Percentiles rank a stretch among this genome's conserved stretches.
Evolutionary conservation across 2,329 filamentous ascomycete species (phyloP).

Genomic region (Coniochaeta sp.): DNA sequence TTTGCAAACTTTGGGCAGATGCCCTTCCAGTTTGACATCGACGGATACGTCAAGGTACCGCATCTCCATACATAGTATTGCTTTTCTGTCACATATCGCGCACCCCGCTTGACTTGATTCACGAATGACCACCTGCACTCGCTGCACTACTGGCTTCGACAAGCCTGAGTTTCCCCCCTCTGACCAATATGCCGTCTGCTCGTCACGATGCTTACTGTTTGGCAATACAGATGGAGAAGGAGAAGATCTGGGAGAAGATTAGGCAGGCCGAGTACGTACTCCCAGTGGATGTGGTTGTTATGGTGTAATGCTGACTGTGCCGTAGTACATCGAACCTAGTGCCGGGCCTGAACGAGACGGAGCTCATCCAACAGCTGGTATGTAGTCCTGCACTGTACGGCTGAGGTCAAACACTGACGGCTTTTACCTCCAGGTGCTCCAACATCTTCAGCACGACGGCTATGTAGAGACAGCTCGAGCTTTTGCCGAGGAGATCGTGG

Average conservation of each 20-base stretch:
- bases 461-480: conserved; percentile 89
- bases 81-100: neutral
- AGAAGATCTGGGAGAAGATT: conserved; percentile 54
- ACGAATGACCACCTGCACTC: neutral
- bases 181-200: neutral
- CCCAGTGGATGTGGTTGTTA: neutral
- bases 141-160: neutral
- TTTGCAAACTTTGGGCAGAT: conserved; percentile 61
- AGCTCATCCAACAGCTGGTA: conserved; percentile 75
- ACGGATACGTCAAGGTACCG: conserved; percentile 68
- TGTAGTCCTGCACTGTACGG: conserved; percentile 12
- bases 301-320: neutral
- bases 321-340: conserved; percentile 51
- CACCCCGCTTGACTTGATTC: neutral
- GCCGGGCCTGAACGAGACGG: conserved; percentile 60
- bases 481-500: conserved; percentile 73
- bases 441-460: conserved; percentile 90
- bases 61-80: neutral
- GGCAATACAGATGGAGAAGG: conserved; percentile 48
- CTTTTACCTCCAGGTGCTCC: conserved; percentile 45
- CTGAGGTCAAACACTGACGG: conserved; percentile 4
- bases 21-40: conserved; percentile 87
- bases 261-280: conserved; percentile 30
- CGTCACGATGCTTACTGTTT: neutral
- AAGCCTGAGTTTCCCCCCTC: neutral